Percentiles rank a stretch among this genome's conserved stretches.
phyloP scores from a whole-genome alignment of 2,329 filamentous ascomycete genomes.

The Penicillium sp. region DNA sequence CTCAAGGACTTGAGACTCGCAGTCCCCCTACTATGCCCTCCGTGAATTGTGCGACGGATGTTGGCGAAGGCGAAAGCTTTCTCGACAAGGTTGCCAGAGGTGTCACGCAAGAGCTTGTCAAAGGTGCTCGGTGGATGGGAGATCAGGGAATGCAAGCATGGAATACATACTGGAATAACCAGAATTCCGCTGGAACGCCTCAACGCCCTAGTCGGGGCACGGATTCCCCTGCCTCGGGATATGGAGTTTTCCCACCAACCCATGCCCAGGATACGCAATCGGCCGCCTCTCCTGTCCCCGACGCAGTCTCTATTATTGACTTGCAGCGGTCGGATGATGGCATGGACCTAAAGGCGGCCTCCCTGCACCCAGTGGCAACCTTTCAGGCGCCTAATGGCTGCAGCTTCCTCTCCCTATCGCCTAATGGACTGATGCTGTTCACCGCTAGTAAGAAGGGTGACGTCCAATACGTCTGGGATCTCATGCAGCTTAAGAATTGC shows the following conservation, averaged over 20 bases:
- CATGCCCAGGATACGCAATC: conserved; percentile 44
- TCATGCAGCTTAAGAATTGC: conserved; percentile 49
- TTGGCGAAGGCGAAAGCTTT: conserved; percentile 48
- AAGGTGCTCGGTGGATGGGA: conserved; percentile 50
- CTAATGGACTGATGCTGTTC: conserved; percentile 48
- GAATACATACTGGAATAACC: conserved; percentile 53
- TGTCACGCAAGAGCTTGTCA: conserved; percentile 51
- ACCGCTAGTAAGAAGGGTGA: conserved; percentile 52
- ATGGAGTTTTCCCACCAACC: conserved; percentile 47
- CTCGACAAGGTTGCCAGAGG: conserved; percentile 50
- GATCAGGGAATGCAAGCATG: conserved; percentile 51
- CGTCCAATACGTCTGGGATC: conserved; percentile 52
- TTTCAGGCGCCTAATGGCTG: conserved; percentile 51
- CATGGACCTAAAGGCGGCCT: conserved; percentile 33
- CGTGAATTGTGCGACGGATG: conserved; percentile 46
- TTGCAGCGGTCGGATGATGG: conserved; percentile 45
- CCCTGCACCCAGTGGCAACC: conserved; percentile 42
- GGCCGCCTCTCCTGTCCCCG: conserved; percentile 39
- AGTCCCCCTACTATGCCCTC: conserved; percentile 44
- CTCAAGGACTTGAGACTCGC: conserved; percentile 44
- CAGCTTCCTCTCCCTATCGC: conserved; percentile 51
- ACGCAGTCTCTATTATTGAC: conserved; percentile 49
- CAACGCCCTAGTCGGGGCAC: conserved; percentile 32
- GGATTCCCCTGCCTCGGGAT: conserved; percentile 32
- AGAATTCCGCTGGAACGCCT: conserved; percentile 31